Evolutionary conservation across 2,329 filamentous ascomycete genomes (phyloP), one percentile per base, ranked within the genome.

Genomic region (Ophiocordyceps polyrhachis-furcata): DNA sequence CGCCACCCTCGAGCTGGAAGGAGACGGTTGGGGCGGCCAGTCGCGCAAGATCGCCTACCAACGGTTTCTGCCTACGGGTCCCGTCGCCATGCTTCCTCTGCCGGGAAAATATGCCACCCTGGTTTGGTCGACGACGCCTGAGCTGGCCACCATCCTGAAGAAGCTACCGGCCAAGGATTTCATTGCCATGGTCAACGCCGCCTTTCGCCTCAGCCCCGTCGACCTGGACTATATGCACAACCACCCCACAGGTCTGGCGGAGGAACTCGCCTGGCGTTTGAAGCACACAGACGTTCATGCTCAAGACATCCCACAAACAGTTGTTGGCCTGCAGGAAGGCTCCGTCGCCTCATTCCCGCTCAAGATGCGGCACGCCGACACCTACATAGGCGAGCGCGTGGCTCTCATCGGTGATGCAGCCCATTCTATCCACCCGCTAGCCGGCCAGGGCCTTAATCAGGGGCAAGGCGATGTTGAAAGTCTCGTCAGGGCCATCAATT

Each of bases 351-450:
- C 84, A 0, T 98, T 98, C 62, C 91, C 91, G 0, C 73, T 98
- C 17, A 84, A 82, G 56, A 71, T 96, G 67, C 80, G 88, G 25
- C 91, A 98, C 59, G 88, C 89, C n/a, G 84, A 93, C 56, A 86
- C 84, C 1, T 98, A 98, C 58, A 83, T 84, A 40, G 83, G 79
- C 37, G 86, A 94, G 55, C 81, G 91, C n/a, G 70, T 95, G 9
- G 91, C 88, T 1, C 74, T 98, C 1, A 77, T 98, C 32, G 91
- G 91, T 48, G 91, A 98, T 52, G 91, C 91, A 1, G 91, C 91
- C 8, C 91, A 98, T 60, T 93, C 88, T 1, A 79, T 94, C 51
- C 91, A 98, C 60, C 91, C 91, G 0, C 78, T 98, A 4, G 91
- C 86, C 1, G 91, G 91, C 1, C 91, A 96, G 62, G 91, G 91